Evolutionary conservation across 306 rosid species (phyloP), one percentile per base, ranked within the genome.

Genomic region (Hylodesmum podocarpum): DNA sequence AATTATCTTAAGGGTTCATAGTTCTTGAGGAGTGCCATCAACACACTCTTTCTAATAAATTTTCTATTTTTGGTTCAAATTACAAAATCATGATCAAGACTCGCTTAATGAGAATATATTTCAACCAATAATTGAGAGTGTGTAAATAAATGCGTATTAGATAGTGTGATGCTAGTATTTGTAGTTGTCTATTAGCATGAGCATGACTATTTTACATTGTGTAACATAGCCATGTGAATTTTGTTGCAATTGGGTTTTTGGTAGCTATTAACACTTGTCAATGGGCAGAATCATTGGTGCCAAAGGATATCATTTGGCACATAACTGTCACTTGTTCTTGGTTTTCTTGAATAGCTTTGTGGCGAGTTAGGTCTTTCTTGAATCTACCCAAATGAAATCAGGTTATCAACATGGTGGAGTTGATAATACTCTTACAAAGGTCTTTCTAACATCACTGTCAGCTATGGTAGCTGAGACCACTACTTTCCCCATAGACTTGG

Each of bases 401-500:
- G 68, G 74, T 66, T 0, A 77, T 68, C 74, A 81, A 57, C 80
- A 73, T 9, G 73, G 78, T 39, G 87, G 89, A 31, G 84, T 53
- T 11, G 61, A 79, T 21, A 79, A 67, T 13, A 68, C 84, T 43
- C 9, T 16, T 24, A 74, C 84, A 2, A 95, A 92, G 86, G 58
- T 95, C 69, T 72, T 84, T 3, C 72, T 90, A 36, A 83, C 96
- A 2, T 88, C 92, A 44, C 22, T 95, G 54, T 85, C 96, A 5
- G 97, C 97, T 25, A 88, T 86, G 92, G 91, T 77, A 85, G 98
- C 98, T 12, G 96, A 95, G 88, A 85, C 91, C 61, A 83, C 96
- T 24, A 92, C 96, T 68, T 95, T 95, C 37, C 97, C 98, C 0
- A 76, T 95, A 24, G 97, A 92, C 83, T 75, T 95, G 71, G 89